These are phyloP conservation scores for Chlamydomonas sphaeroides DNA, from an alignment of 139 green algal genomes.

Conservation along the genomic window DNA sequence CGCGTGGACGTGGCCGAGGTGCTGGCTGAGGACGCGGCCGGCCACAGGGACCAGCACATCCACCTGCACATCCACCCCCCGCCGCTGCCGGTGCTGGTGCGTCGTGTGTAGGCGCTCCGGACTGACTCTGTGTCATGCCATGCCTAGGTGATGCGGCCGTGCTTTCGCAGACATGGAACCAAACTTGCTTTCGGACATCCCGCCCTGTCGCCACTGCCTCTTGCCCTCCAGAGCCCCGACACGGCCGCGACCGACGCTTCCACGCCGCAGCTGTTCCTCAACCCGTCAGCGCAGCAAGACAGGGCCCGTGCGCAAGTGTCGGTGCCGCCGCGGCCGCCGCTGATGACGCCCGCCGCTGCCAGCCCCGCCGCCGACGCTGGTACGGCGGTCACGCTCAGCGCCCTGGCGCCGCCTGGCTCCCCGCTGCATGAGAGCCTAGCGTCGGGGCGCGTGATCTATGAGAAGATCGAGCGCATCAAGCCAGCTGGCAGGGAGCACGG, in stretches of 20 bases:
- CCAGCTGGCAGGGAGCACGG: no score
- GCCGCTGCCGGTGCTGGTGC: no score
- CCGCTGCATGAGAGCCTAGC: constrained; percentile 33
- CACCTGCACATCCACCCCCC: constrained; percentile 44
- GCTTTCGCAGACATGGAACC: no score
- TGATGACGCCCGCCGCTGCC: no score
- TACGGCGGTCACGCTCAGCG: neutral
- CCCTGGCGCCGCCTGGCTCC: neutral
- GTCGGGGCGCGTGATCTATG: constrained; percentile 16
- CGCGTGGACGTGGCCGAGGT: constrained; percentile 32
- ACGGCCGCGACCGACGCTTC: neutral
- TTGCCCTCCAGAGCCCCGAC: constrained; percentile 4
- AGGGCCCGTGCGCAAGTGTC: no score
- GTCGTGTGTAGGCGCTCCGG: no score
- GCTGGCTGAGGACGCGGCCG: neutral
- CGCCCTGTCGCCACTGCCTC: no score
- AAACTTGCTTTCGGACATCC: no score
- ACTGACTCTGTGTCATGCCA: no score
- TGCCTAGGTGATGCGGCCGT: no score
- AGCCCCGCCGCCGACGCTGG: no score
- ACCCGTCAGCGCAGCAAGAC: neutral
- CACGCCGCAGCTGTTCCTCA: constrained; percentile 30
- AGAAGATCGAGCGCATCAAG: constrained; percentile 33
- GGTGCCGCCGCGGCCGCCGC: no score
- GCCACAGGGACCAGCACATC: constrained; percentile 37